These are phyloP conservation scores for Alternaria arbusti DNA, from an alignment of 2,329 filamentous ascomycete species.

Conservation along the genomic window DNA sequence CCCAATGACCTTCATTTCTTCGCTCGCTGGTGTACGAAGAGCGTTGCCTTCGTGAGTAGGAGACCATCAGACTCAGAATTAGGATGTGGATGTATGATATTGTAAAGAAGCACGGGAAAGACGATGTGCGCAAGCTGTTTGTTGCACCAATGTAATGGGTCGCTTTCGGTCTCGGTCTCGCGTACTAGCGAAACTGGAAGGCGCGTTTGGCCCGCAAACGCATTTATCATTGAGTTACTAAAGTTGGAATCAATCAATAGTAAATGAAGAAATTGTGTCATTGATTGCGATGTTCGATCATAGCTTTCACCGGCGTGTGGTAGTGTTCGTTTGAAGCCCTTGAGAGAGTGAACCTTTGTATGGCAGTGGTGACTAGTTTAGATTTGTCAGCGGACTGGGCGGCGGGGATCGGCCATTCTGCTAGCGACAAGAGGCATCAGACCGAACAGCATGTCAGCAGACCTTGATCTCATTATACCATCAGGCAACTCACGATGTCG, in stretches of 20 bases:
- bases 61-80: not conserved
- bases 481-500: conserved; percentile 16
- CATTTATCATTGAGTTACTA: not conserved
- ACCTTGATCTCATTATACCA: not conserved
- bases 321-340: not conserved
- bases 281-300: not conserved
- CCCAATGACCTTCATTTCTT: not conserved
- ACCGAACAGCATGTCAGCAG: conserved; percentile 21
- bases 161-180: not conserved
- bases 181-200: not conserved
- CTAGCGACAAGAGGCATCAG: not conserved
- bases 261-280: accelerated
- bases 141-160: not conserved
- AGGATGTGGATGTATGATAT: not conserved
- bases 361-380: conserved; percentile 26
- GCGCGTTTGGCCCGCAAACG: not conserved
- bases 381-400: not conserved
- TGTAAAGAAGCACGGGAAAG: not conserved
- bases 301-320: too few species aligned
- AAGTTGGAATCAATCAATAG: not conserved
- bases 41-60: not conserved
- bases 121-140: not conserved
- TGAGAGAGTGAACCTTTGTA: conserved; percentile 20
- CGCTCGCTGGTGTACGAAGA: not conserved
- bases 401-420: not conserved